Evolutionary conservation across 345 rosid genomes (phyloP), one percentile per base, ranked within the genome.

Genomic region (Cochlearia excelsa): DNA sequence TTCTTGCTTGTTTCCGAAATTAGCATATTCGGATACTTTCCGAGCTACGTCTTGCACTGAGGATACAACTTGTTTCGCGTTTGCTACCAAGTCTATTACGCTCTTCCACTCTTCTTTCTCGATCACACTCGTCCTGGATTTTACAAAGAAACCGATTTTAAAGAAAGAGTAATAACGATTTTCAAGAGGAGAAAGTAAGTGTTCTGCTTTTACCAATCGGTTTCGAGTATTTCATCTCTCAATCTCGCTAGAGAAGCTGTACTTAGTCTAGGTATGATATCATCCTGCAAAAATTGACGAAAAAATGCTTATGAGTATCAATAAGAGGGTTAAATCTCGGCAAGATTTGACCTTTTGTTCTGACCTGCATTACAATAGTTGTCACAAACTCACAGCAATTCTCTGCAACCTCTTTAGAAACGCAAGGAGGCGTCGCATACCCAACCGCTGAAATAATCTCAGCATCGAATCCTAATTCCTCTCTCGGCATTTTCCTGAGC

Each of bases 291-390:
- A 23, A 54, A 43, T 6, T 23, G 43, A 7, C 4, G 31, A 57
- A 51, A 57, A 45, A 34, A 31, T 1, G 43, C 43, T 8, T 27
- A 55, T 54, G 39, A 67, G 9, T n/a, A 35, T 51, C 57, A 23
- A 30, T 45, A 51, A 43, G 41, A 38, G 23, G 52, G 23, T 16
- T 16, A 16, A 16, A 16, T 16, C 23, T 16, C 23, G 23, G 23
- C 23, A 46, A 51, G 29, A 43, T 29, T 66, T 44, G 46, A 7
- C 3, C 8, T 50, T 29, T 61, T 44, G 42, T 54, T 42, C 80
- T 59, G 63, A 94, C 97, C 97, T 90, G 97, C 99, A 94, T 90
- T 10, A 90, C 86, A 57, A 90, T 79, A 38, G 85, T 87, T 29
- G 82, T 75, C 35, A 94, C 95, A 75, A 81, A 94, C 74, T 83